Percentiles rank a stretch among this genome's conserved stretches.
phyloP scores from a whole-genome alignment of 768 basidiomycete species.

The Hysterangium stoloniferum region DNA sequence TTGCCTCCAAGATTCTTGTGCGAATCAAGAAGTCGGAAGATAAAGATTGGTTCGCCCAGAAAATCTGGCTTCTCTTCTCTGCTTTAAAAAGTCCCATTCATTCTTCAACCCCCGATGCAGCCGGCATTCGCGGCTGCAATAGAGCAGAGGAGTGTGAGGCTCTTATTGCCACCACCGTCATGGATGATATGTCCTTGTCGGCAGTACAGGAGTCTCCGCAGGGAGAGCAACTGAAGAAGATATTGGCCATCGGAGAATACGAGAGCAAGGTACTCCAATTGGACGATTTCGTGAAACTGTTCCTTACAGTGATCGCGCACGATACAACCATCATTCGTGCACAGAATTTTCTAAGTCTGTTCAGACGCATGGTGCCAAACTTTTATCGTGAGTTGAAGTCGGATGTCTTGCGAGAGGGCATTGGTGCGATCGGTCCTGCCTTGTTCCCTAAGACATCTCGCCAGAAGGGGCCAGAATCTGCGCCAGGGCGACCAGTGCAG shows the following conservation, averaged over 20 bases:
- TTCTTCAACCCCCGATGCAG: conserved; percentile 43
- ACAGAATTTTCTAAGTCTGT: conserved; percentile 57
- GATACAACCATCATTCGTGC: conserved; percentile 60
- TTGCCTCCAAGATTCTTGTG: conserved; percentile 46
- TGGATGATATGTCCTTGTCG: conserved; percentile 65
- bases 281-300: conserved; percentile 61
- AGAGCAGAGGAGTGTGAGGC: conserved; percentile 63
- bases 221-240: conserved; percentile 29
- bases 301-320: conserved; percentile 75
- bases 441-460: conserved; percentile 39
- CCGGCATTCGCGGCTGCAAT: conserved; percentile 59
- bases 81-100: conserved; percentile 42
- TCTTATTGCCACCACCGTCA: conserved; percentile 49
- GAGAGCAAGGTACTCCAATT: conserved; percentile 48
- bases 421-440: conserved; percentile 56
- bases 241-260: conserved; percentile 49
- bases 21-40: conserved; percentile 36
- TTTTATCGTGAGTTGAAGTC: conserved; percentile 49
- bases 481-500: conserved; percentile 23
- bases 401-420: conserved; percentile 52
- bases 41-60: conserved; percentile 43
- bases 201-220: conserved; percentile 25
- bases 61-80: conserved; percentile 50
- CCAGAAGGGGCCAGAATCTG: conserved; percentile 33
- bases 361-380: conserved; percentile 48